These are phyloP conservation scores for Dactylonectria estremocensis DNA, from an alignment of 2,329 filamentous ascomycete genomes.

Conservation along the genomic window DNA sequence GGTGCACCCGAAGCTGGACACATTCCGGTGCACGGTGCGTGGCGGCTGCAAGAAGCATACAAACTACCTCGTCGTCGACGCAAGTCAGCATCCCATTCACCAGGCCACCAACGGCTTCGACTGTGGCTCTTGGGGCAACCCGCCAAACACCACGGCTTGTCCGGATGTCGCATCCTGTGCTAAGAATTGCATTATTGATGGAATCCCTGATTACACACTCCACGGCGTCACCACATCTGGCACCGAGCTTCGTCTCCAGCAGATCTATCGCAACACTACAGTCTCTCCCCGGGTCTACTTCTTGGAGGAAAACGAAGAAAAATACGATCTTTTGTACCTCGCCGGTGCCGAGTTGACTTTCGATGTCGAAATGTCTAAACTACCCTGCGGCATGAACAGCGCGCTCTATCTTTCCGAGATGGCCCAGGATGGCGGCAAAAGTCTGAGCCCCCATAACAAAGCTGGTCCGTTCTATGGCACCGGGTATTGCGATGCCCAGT, in stretches of 20 bases:
- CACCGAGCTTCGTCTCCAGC: slow-evolving; percentile 49
- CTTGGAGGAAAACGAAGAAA: slow-evolving; percentile 66
- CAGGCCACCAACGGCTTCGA: slow-evolving; percentile 53
- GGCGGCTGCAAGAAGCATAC: slow-evolving; percentile 64
- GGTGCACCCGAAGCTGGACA: slow-evolving; percentile 66
- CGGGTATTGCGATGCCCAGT: slow-evolving; percentile 76
- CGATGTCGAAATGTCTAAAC: slow-evolving; percentile 75
- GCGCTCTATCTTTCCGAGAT: slow-evolving; percentile 73
- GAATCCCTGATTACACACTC: slow-evolving; percentile 61
- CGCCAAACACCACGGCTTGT: slow-evolving; percentile 61
- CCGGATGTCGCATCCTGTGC: slow-evolving; percentile 66
- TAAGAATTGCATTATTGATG: slow-evolving; percentile 69
- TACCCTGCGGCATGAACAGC: slow-evolving; percentile 78
- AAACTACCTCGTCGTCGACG: slow-evolving; percentile 66
- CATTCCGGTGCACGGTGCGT: slow-evolving; percentile 66
- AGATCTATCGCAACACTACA: slow-evolving; percentile 27
- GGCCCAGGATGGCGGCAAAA: slow-evolving; percentile 72
- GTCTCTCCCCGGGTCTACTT: slow-evolving; percentile 70
- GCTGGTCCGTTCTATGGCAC: slow-evolving; percentile 74
- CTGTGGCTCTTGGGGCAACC: slow-evolving; percentile 45
- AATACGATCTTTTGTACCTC: slow-evolving; percentile 74
- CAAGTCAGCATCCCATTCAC: slow-evolving; percentile 62
- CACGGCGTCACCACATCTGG: slow-evolving; percentile 54
- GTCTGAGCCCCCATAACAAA: slow-evolving; percentile 61
- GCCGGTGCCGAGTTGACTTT: slow-evolving; percentile 75